These are phyloP conservation scores for Sphaerulina populicola DNA, from an alignment of 2,329 filamentous ascomycete species.

Conservation along the genomic window DNA sequence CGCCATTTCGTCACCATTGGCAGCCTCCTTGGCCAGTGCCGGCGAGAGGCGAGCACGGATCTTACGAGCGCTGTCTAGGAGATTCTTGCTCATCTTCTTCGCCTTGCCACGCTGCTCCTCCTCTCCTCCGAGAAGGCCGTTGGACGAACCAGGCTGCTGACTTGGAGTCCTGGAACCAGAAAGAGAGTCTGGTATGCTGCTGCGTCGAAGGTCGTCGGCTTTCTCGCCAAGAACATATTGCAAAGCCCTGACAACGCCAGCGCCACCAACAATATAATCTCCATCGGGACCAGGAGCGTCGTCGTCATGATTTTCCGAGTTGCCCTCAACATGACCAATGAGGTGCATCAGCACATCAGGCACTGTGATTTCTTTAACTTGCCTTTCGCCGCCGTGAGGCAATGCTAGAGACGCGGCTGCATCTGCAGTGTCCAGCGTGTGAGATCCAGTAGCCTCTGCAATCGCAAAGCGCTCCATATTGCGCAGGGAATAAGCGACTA, in stretches of 20 bases:
- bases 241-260: constrained; percentile 87
- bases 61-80: constrained; percentile 79
- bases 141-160: constrained; percentile 22
- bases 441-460: constrained; percentile 45
- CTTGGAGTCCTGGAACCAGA: constrained; percentile 41
- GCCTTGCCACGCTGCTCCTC: constrained; percentile 51
- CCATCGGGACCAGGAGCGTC: constrained; percentile 70
- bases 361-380: constrained; percentile 52
- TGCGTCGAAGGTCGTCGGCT: constrained; percentile 40
- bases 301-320: constrained; percentile 48
- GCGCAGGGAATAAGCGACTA: constrained; percentile 85
- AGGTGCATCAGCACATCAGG: constrained; percentile 82
- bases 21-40: constrained; percentile 66
- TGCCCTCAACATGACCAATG: constrained; percentile 59
- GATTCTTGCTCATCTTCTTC: constrained; percentile 86
- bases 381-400: constrained; percentile 40
- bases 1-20: constrained; percentile 61
- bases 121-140: constrained; percentile 21
- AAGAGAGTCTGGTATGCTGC: constrained; percentile 32
- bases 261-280: constrained; percentile 92
- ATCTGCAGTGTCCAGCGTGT: constrained; percentile 35
- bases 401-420: constrained; percentile 38
- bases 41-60: constrained; percentile 77
- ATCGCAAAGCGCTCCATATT: constrained; percentile 79
- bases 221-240: constrained; percentile 83